These are phyloP conservation scores for Olyra latifolia DNA, from an alignment of 176 grass and related monocot species.

Conservation along the genomic window DNA sequence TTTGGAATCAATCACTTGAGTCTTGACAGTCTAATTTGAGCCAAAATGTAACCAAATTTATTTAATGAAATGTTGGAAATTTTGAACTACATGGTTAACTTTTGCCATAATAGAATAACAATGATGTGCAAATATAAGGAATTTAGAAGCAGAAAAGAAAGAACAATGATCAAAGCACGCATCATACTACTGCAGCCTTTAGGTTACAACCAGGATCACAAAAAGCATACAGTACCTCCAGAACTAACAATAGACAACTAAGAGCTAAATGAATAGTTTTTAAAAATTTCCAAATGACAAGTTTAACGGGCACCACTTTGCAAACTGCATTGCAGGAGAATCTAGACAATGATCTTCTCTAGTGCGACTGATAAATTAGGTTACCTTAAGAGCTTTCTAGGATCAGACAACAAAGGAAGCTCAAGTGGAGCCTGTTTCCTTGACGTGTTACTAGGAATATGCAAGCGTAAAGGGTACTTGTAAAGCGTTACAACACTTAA, in stretches of 20 bases:
- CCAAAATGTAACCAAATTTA: background rate
- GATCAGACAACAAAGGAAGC: conserved; percentile 35
- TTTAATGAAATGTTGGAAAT: background rate
- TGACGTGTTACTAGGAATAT: conserved; percentile 21
- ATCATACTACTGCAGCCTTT: background rate
- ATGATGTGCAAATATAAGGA: background rate
- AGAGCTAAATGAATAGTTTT: conserved; percentile 24
- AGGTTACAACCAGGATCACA: conserved; percentile 18
- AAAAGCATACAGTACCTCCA: conserved; percentile 6
- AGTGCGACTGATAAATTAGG: conserved; percentile 9
- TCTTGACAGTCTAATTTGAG: background rate
- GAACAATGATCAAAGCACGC: conserved; percentile 18
- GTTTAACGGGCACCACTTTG: conserved; percentile 7
- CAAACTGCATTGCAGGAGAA: conserved; percentile 18
- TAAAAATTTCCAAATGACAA: conserved; percentile 21
- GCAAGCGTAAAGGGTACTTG: conserved; percentile 19
- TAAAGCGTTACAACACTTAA: conserved; percentile 9
- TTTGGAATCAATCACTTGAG: background rate
- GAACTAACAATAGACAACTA: conserved; percentile 24
- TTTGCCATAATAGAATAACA: conserved; percentile 2
- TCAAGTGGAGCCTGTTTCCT: conserved; percentile 32
- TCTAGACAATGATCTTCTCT: conserved; percentile 32
- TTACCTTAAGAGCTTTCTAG: conserved; percentile 38
- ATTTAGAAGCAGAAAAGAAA: conserved; percentile 11
- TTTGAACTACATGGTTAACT: background rate